phyloP scores from a whole-genome alignment of 768 basidiomycete genomes.

The Hortiboletus flavorubellus region DNA sequence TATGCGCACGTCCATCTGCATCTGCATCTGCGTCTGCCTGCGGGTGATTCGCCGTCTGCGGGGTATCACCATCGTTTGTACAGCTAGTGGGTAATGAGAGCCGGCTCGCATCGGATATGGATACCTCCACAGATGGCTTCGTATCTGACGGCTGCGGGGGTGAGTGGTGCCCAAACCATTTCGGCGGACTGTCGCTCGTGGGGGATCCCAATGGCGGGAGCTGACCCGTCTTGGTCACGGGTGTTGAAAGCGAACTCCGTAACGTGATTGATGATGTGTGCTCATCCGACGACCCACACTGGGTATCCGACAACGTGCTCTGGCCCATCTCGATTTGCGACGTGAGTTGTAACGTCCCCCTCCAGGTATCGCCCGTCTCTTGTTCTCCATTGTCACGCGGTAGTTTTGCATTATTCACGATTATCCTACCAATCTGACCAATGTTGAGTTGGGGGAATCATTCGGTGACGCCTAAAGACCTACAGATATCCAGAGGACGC shows the following conservation, averaged over 20 bases:
- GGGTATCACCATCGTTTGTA: neutral
- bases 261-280: neutral
- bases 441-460: neutral
- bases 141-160: neutral
- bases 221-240: neutral
- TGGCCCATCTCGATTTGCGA: constrained; percentile 16
- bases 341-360: constrained; percentile 12
- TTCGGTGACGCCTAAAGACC: neutral
- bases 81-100: neutral
- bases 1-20: neutral
- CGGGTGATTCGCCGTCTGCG: neutral
- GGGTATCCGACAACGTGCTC: neutral
- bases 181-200: neutral
- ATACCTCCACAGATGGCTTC: neutral
- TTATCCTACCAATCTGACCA: constrained; percentile 16
- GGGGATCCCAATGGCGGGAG: neutral
- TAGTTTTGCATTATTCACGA: constrained; percentile 14
- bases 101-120: neutral
- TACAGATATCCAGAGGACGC: constrained; percentile 18
- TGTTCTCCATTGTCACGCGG: neutral
- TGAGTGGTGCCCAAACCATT: neutral
- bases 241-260: neutral
- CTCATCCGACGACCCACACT: neutral
- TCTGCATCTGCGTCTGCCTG: neutral
- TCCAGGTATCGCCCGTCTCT: neutral